These are phyloP conservation scores for Astrothelium macrocarpum DNA, from an alignment of 495 filamentous ascomycete genomes.

Conservation along the genomic window DNA sequence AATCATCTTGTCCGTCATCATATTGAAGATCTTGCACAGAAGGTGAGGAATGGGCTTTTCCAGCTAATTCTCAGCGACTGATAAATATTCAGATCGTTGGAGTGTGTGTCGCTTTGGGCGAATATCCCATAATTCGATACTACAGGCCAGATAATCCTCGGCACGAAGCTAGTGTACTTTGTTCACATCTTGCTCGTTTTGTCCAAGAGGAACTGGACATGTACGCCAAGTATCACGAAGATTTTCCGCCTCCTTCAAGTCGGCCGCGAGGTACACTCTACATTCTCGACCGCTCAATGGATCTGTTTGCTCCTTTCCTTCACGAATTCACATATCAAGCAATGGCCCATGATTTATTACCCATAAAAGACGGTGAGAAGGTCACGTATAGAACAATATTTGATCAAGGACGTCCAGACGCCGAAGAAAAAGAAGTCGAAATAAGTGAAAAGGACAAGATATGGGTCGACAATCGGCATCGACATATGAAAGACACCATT, in stretches of 20 bases:
- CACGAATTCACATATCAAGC: slow-evolving; percentile 99
- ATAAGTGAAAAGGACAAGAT: slow-evolving; percentile 82
- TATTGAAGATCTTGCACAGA: slow-evolving; percentile 73
- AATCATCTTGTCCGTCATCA: slow-evolving; percentile 72
- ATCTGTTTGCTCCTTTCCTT: slow-evolving; percentile 71
- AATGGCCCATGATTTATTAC: slow-evolving; percentile 89
- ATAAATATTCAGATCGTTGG: slow-evolving; percentile 55
- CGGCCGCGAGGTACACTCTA: slow-evolving; percentile 76
- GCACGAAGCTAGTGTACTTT: slow-evolving; percentile 83
- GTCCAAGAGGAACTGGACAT: slow-evolving; percentile 82
- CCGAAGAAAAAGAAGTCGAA: slow-evolving; percentile 80
- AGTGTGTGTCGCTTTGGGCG: slow-evolving; percentile 72
- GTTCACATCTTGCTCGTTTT: slow-evolving; percentile 79
- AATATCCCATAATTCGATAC: slow-evolving; percentile 85
- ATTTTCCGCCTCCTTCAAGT: slow-evolving; percentile 72
- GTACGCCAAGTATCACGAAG: slow-evolving; percentile 68
- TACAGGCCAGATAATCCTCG: slow-evolving; percentile 63
- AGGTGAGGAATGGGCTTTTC: slow-evolving; percentile 46
- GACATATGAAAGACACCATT: slow-evolving; percentile 97
- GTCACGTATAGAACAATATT: slow-evolving; percentile 69
- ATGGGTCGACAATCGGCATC: slow-evolving; percentile 87
- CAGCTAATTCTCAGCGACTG: neutral
- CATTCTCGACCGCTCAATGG: slow-evolving; percentile 87
- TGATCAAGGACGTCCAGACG: slow-evolving; percentile 56
- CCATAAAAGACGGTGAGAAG: slow-evolving; percentile 78